phyloP scores from a whole-genome alignment of 352 stramenopile species.

The Hyphochytrium catenoides region DNA sequence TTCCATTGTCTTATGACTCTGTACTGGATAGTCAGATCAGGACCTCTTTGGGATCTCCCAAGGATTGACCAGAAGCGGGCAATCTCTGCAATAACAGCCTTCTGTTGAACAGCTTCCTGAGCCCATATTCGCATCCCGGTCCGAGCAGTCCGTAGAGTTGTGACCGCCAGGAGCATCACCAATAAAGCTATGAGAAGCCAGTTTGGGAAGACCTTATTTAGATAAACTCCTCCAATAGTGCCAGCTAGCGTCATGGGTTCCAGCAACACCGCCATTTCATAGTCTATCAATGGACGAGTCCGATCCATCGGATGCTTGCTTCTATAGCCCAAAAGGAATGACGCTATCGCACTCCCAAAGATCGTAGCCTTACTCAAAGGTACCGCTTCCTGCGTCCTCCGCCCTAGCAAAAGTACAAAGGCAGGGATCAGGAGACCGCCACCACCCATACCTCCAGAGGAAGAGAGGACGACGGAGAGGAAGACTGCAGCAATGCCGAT shows the following conservation, averaged over 20 bases:
- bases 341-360: constrained; percentile 44
- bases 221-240: constrained; percentile 57
- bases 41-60: no score
- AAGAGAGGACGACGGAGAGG: constrained; percentile 24
- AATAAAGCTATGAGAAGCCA: constrained; percentile 54
- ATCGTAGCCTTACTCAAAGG: constrained; percentile 54
- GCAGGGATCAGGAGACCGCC: constrained; percentile 38
- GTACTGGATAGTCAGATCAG: no score
- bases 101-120: constrained; percentile 26
- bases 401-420: constrained; percentile 41
- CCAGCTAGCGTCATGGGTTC: constrained; percentile 55
- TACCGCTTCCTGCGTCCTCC: constrained; percentile 48
- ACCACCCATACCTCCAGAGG: constrained; percentile 31
- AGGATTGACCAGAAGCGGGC: constrained; percentile 42
- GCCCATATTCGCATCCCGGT: constrained; percentile 40
- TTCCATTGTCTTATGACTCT: no score
- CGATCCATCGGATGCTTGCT: constrained; percentile 31
- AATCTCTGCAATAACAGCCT: constrained; percentile 18
- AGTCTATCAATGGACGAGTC: constrained; percentile 32
- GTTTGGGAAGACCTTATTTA: constrained; percentile 54
- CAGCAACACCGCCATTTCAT: constrained; percentile 54
- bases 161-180: constrained; percentile 42
- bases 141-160: constrained; percentile 23
- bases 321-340: constrained; percentile 32
- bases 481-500: constrained; percentile 40